Percentiles rank a stretch among this genome's conserved stretches.
phyloP scores from a whole-genome alignment of 108 stramenopile species.

The Discostella stelligeroides region DNA sequence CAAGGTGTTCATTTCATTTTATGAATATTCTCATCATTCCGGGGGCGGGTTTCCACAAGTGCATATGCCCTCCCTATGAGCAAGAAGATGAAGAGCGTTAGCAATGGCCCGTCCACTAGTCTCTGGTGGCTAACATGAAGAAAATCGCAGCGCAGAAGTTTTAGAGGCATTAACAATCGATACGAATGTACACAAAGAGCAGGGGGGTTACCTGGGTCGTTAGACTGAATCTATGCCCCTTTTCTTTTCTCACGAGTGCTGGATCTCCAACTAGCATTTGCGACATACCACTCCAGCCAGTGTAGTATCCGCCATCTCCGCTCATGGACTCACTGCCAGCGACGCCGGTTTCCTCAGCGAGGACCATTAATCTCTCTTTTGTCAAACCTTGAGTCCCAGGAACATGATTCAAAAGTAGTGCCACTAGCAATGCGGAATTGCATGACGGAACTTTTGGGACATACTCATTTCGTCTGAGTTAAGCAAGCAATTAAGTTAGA shows the following conservation, averaged over 20 bases:
- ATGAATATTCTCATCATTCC: neutral
- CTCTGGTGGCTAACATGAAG: constrained; percentile 31
- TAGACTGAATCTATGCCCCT: constrained; percentile 46
- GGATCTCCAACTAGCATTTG: constrained; percentile 54
- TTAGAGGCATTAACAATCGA: neutral
- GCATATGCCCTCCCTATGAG: constrained; percentile 49
- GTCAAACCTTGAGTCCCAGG: constrained; percentile 49
- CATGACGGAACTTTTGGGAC: constrained; percentile 55
- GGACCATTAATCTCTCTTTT: constrained; percentile 60
- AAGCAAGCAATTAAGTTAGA: neutral
- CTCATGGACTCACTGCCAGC: constrained; percentile 59
- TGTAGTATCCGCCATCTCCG: constrained; percentile 62
- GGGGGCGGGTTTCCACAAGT: constrained; percentile 29
- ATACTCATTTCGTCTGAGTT: constrained; percentile 46
- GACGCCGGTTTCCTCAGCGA: constrained; percentile 60
- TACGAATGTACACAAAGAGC: neutral
- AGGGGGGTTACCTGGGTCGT: constrained; percentile 35
- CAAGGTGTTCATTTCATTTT: neutral
- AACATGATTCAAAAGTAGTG: constrained; percentile 50
- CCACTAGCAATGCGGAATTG: constrained; percentile 60
- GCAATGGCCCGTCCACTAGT: constrained; percentile 48
- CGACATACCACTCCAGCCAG: constrained; percentile 59
- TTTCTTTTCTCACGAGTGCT: constrained; percentile 55
- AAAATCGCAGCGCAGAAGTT: neutral
- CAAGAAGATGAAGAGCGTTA: constrained; percentile 53